Evolutionary conservation across 352 stramenopile species (phyloP), one percentile per base, ranked within the genome.

Genomic region (Globisporangium parvum): DNA sequence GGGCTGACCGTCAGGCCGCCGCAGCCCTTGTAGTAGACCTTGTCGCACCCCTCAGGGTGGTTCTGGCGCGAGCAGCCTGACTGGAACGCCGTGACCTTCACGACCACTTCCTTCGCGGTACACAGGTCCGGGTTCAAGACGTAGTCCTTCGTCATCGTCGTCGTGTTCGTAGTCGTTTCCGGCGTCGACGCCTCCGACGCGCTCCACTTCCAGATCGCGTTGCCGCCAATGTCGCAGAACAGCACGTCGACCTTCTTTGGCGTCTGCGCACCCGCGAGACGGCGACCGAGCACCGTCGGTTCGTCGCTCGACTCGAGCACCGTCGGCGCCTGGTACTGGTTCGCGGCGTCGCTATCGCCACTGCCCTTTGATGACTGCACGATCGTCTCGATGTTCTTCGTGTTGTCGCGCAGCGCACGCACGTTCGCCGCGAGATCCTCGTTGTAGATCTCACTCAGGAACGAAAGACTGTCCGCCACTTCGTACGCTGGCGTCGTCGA

Each of bases 21-120:
- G 47, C 81, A 92, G 59, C 81, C 81, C 59, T 87, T 87, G 66
- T 81, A 85, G 63, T 88, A 88, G 15, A 86, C 69, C 14, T 85
- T 74, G 37, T 80, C 68, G 42, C 78, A 88, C 3, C 76, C 78
- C 47, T 84, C 63, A 0, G 73, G 75, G 63, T 82, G 69, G 62
- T 88, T 88, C 66, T 87, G 77, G 41, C 68, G 63, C 40, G 75
- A 85, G 62, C 78, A 88, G 24, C 78, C 78, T 31, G 67, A 78
- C 53, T 86, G 74, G 57, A 77, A 87, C 2, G 81, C 76, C n/a
- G 71, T 77, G 18, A 89, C 80, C 24, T 66, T 75, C 31, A 89
- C 70, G 31, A 70, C 75, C 37, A 78, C 65, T 47, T 62, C 63
- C 50, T 51, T 66, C 18, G 57, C 57, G 18, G 31, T 51, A 47